Base-by-base conservation (phyloP, 1,139 yeast species). In the Saccharomyces pastorianus region DNA sequence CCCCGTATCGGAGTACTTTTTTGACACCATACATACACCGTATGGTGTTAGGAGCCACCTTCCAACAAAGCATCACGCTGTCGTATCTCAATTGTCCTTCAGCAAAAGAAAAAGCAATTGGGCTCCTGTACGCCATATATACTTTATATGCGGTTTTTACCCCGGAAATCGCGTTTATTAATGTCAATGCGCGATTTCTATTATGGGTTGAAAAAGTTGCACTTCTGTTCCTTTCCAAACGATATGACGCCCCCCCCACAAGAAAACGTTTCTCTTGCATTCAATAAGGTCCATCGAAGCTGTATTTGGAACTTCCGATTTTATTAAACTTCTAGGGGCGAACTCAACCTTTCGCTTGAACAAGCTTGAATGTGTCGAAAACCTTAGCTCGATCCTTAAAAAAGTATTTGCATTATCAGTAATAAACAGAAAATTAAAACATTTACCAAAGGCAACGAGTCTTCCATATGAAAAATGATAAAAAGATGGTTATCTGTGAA, bases 401-500 rank as follows among this genome's bases (percentile, higher is more conserved):
- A 34, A 38, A 38, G 44, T 17, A 20, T 11, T 38, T 25, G 44
- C 13, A 38, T 17, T 17, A 38, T 38, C 44, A 38, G 17, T 11
- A 26, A 38, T 11, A 26, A n/a, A 47, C 38, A 34, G 17, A 23
- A 47, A 47, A 47, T 38, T 28, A 34, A 4, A 27, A 47, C 23
- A 8, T 13, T 20, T 4, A 20, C 14, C 49, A 47, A 28, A 11
- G n/a, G 17, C n/a, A 27, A 25, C 14, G 14, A 23, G n/a, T 7
- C 25, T 28, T 23, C 27, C 28, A 26, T n/a, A 38, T 38, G 25
- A 38, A 51, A 50, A 25, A 56, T 56, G 59, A 46, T 56, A 46
- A 56, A 56, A 56, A 53, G 59, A 53, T 56, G 59, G 59, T 51
- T 56, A 17, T 55, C 57, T 20, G 52, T 50, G 14, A 56, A 53